Base-by-base conservation (phyloP, 495 filamentous ascomycete genomes). In the Cercophora scortea region DNA sequence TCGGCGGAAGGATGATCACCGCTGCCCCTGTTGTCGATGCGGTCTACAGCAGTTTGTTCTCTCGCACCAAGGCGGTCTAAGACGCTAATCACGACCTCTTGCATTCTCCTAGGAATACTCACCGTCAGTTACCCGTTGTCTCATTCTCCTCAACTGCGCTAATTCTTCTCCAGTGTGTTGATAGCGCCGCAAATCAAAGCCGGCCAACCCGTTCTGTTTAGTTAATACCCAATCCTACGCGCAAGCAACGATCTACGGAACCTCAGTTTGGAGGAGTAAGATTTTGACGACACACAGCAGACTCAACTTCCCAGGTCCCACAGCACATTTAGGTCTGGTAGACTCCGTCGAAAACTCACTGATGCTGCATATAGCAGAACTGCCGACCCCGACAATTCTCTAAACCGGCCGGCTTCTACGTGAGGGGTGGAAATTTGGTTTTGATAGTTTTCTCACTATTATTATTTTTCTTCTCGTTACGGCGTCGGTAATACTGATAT, bases 1-100 rank as follows among this genome's bases (percentile, higher is more conserved):
- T 97, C 65, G 91, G 87, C 52, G 90, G 89, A 51, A 79, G 79
- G 52, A 87, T 88, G 72, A 95, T 97, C 69, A 89, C 82, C 62
- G 94, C 92, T 59, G 86, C 90, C 59, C 93, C 90, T 64, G 90
- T 99, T 74, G 90, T 96, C 64, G 93, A 97, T 68, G 90, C 89
- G 57, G 89, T 99, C 69, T 99, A 99, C 82, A 91, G 88, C 81
- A 92, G 87, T 78, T 78, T 95, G 67, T 97, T 95, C 79, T 85
- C 88, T 67, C 84, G 89, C 66, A 89, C 86, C 55, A 89, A 87
- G 70, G 86, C 77, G 67, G 77, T 80, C 59, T 81, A 69, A 77
- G 65, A 70, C 69, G 65, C 78, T 81, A 81, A 81, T 79, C 48
- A 54, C 68, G 63, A 61, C 64, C 56, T 62, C 64, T 53, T 61